Evolutionary conservation across 1,284 basidiomycete species (phyloP).

Genomic region (Prillingera fragicola): DNA sequence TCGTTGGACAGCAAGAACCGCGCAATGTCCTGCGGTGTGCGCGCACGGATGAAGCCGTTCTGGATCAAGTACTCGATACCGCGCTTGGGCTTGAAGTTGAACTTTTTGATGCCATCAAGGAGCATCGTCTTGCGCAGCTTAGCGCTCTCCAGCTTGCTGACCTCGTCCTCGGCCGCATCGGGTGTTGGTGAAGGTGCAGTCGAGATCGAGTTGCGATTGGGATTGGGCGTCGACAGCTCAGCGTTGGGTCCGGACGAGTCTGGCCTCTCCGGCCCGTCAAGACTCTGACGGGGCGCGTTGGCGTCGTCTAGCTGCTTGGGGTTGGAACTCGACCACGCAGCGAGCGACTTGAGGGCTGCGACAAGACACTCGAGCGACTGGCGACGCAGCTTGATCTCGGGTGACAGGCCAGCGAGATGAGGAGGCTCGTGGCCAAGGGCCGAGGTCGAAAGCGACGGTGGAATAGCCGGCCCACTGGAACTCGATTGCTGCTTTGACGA

Average conservation of each 20-base stretch:
- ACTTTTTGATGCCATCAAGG: conserved; percentile 92
- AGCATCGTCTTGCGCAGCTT: conserved; percentile 96
- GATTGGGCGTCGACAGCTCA: conserved; percentile 32
- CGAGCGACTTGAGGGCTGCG: conserved; percentile 76
- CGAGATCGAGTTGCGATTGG: conserved; percentile 18
- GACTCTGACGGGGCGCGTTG: conserved; percentile 17
- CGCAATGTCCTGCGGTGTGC: conserved; percentile 74
- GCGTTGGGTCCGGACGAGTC: conserved; percentile 16
- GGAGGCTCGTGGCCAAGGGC: conserved; percentile 52
- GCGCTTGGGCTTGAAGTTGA: conserved; percentile 97
- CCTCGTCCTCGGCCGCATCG: conserved; percentile 72
- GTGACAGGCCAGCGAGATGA: conserved; percentile 61
- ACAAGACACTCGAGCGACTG: conserved; percentile 88
- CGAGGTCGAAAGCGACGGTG: conserved; percentile 62
- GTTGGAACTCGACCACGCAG: conserved; percentile 69
- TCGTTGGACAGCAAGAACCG: conserved; percentile 82
- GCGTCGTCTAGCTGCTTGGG: conserved; percentile 19
- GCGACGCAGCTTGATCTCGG: conserved; percentile 75
- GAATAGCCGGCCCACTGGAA: conserved; percentile 47
- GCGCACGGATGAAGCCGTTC: conserved; percentile 77
- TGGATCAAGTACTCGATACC: conserved; percentile 87
- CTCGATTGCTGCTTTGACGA: conserved; percentile 47
- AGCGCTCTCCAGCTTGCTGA: conserved; percentile 86
- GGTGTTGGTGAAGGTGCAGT: conserved; percentile 56
- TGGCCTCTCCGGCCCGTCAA: conserved; percentile 24